Evolutionary conservation across 2,329 filamentous ascomycete species (phyloP).

Genomic region (Sporothrix brasiliensis): DNA sequence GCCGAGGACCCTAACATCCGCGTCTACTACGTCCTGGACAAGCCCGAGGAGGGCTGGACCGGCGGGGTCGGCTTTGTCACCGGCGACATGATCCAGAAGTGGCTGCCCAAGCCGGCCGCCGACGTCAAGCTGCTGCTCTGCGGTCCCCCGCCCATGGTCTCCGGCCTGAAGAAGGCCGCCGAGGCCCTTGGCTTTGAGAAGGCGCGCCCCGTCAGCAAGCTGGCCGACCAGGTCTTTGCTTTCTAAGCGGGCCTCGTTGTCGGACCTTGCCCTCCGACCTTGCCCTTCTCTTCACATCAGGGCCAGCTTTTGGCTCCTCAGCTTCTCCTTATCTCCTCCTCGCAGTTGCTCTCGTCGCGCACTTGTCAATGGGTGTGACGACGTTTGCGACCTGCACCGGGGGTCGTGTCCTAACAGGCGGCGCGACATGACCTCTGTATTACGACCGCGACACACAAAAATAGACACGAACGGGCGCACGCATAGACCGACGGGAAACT

Average conservation of each 20-base stretch:
- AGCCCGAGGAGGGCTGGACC: conserved; percentile 87
- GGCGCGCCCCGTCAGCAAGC: conserved; percentile 92
- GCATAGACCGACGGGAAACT: not conserved
- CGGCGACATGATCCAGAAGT: conserved; percentile 87
- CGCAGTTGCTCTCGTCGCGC: not conserved
- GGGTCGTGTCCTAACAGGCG: not conserved
- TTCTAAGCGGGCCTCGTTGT: conserved; percentile 58
- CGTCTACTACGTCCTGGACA: conserved; percentile 95
- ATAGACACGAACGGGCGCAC: conserved; percentile 5
- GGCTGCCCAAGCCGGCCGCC: conserved; percentile 76
- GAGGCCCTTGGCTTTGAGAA: conserved; percentile 89
- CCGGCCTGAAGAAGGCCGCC: conserved; percentile 93
- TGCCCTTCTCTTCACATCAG: not conserved
- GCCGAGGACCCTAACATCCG: conserved; percentile 79
- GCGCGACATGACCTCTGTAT: not conserved
- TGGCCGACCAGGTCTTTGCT: conserved; percentile 96
- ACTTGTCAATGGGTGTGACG: not conserved
- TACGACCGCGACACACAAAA: not conserved
- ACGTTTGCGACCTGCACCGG: not conserved
- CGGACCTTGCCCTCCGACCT: not conserved
- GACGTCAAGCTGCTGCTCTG: conserved; percentile 95
- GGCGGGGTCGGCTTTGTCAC: conserved; percentile 96
- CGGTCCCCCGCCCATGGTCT: conserved; percentile 94
- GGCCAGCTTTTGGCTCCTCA: not conserved
- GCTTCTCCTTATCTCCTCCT: not conserved